Evolutionary conservation across 441 rosid species (phyloP).

Genomic region (Theobroma grandiflorum): DNA sequence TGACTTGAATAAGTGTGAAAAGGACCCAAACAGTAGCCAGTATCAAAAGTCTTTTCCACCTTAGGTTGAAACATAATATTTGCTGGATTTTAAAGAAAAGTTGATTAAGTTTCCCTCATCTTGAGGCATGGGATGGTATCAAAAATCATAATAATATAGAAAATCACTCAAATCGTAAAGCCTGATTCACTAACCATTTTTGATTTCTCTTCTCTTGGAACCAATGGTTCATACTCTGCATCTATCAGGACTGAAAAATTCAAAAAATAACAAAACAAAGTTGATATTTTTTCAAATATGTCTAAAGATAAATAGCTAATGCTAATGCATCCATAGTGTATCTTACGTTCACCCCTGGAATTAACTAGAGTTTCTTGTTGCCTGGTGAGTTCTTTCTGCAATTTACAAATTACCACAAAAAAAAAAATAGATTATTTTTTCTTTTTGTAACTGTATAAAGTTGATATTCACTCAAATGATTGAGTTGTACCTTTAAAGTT

Average conservation of each 20-base stretch:
- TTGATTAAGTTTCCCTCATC: slow-evolving; percentile 10
- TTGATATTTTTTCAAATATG: slow-evolving; percentile 15
- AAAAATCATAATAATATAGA: background rate
- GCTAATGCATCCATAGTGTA: background rate
- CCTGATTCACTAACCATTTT: slow-evolving; percentile 50
- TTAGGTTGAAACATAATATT: slow-evolving; percentile 69
- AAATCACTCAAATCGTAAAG: background rate
- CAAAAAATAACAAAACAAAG: slow-evolving; percentile 4
- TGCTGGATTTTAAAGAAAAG: slow-evolving; percentile 50
- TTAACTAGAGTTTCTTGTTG: slow-evolving; percentile 51
- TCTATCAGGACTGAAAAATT: slow-evolving; percentile 67
- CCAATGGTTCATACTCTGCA: slow-evolving; percentile 71
- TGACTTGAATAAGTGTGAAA: slow-evolving; percentile 77
- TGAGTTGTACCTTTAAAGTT: slow-evolving; percentile 56
- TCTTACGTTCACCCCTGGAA: slow-evolving; percentile 82
- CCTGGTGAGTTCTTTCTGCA: slow-evolving; percentile 72
- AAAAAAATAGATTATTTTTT: background rate
- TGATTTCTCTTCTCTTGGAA: slow-evolving; percentile 76
- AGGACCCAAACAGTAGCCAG: slow-evolving; percentile 63
- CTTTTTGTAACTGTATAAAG: background rate
- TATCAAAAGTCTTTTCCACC: slow-evolving; percentile 66
- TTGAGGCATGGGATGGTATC: background rate
- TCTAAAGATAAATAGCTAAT: background rate
- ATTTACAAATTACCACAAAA: background rate
- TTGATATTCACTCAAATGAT: background rate